Conservation (phyloP, 441 rosid genomes). For the Brassica balearica region DNA sequence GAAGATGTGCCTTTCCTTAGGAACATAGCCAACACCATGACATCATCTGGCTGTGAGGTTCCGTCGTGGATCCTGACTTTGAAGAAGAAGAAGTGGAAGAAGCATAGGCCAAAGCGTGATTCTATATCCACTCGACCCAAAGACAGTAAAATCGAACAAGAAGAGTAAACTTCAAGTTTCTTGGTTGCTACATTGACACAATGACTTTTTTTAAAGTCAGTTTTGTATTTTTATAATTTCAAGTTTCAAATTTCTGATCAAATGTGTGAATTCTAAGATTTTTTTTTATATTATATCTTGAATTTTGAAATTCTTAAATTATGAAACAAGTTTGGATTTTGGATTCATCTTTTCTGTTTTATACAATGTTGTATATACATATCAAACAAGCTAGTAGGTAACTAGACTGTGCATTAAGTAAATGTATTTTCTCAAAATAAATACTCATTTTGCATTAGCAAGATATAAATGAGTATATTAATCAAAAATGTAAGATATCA, state of each 20-base stretch:
- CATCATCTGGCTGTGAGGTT: background rate
- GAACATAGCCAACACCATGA: constrained; percentile 50
- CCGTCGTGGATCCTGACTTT: constrained; percentile 2
- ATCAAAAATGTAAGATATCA: background rate
- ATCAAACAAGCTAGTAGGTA: background rate
- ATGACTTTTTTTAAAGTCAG: background rate
- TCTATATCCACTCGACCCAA: constrained; percentile 71
- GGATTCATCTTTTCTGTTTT: no score
- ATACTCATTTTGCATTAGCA: background rate
- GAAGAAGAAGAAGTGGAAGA: constrained; percentile 78
- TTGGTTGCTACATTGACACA: constrained; percentile 18
- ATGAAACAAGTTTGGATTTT: no score
- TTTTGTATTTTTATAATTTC: constrained; percentile 2
- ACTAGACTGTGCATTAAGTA: background rate
- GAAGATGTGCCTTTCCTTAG: constrained; percentile 76
- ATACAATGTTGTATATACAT: no score
- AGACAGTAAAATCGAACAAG: constrained; percentile 42
- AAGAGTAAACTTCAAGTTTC: constrained; percentile 16
- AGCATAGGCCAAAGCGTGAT: constrained; percentile 80
- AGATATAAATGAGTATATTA: background rate
- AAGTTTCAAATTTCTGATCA: background rate
- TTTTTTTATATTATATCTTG: background rate
- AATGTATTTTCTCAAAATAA: background rate
- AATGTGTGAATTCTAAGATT: background rate
- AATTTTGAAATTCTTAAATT: no score